Base-by-base conservation (phyloP, 495 filamentous ascomycete genomes). In the Letharia lupina region DNA sequence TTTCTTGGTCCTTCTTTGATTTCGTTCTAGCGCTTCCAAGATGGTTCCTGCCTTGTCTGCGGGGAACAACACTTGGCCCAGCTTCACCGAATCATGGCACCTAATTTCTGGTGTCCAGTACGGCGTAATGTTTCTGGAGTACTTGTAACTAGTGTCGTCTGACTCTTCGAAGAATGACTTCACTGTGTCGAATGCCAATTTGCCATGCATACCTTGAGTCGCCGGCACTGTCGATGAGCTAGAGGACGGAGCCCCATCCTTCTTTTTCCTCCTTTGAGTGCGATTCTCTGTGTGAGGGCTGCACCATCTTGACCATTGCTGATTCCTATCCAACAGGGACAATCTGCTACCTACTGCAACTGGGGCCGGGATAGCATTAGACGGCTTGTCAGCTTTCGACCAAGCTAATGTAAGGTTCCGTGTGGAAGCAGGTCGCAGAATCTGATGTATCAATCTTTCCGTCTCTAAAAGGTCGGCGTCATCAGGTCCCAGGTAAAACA, bases 401-500 rank as follows among this genome's bases (percentile, higher is more conserved):
- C 60, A 57, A 41, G 40, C 35, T 39, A 66, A 28, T 41, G 31
- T 37, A 7, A 18, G 13, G 13, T 44, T 35, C 16, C 57, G 31
- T 39, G 31, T 6, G 31, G 65, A 58, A 23, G 20, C 48, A 20
- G 63, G 64, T 59, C 60, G 40, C n/a, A 48, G 23, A 11, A 61
- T 42, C 35, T 67, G 67, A 50, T 47, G 37, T 18, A 69, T 65
- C 28, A 69, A 35, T 35, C 67, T 69, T 60, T 37, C 40, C 58
- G 47, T 67, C 33, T 68, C 69, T 37, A 69, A 41, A 41, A 63
- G 15, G 15, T 66, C 66, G n/a, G 10, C 59, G 15, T 59, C 56
- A 54, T 61, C 60, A 18, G 66, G 69, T 33, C 66, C 69, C 35
- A 70, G 37, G 44, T 65, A 70, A 39, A n/a, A 64, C 3, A 70